Base-by-base conservation (phyloP, 1,139 yeast genomes). In the Candida sanyaensis region DNA sequence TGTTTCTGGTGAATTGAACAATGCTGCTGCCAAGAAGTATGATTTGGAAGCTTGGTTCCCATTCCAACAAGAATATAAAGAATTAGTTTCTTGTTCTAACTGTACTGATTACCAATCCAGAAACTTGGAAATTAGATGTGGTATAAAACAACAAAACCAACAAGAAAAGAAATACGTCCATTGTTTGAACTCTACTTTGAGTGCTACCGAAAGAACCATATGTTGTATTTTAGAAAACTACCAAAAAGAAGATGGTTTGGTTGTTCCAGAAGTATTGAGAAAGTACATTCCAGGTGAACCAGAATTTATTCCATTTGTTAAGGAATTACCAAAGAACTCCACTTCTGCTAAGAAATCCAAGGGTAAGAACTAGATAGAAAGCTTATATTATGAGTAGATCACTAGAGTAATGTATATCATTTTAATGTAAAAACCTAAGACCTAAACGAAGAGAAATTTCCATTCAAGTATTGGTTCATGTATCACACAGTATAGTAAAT, bases 21-120 rank as follows among this genome's bases (percentile, higher is more conserved):
- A 95, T 62, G 98, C 99, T 48, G 99, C 99, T 53, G 97, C 99
- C 58, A 93, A 93, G 80, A 93, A 93, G 75, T 93, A 86, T 77
- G 99, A 93, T 75, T 81, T 93, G 66, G 99, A 93, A 78, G 99
- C 99, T 42, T 93, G 99, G 99, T 95, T 93, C 96, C 99, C 99
- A 65, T 93, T 80, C 88, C 99, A 93, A 80, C 82, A 91, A 71
- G 99, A 95, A 74, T 95, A 89, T 78, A 95, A 95, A 77, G 99
- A 93, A 78, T 83, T 93, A 62, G 99, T 95, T 51, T 90, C 97
- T 26, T 93, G 98, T 78, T 92, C 98, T 52, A 93, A 93, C 81
- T 93, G 99, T 83, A 95, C 99, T 50, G 99, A 93, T 75, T 93
- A 93, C 76, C 99, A 93, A 78, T 88, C 98, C 43, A 88, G 99